Percentiles rank a stretch among this genome's conserved stretches.
These are phyloP conservation scores for Colletotrichum sp. DNA, from an alignment of 2,329 filamentous ascomycete species.

Conservation along the genomic window DNA sequence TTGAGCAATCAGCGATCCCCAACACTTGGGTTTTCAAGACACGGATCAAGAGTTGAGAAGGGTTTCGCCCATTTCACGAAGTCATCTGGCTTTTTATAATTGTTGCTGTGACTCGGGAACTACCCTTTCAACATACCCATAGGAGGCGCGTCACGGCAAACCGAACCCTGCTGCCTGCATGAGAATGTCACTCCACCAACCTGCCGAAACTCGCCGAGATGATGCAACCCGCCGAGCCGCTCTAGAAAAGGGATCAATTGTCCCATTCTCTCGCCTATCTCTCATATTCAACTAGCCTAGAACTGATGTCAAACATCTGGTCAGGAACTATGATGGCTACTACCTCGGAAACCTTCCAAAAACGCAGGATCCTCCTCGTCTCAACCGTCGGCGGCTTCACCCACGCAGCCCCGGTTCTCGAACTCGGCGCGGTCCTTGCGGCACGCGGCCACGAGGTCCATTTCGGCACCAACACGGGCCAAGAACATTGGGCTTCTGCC, in stretches of 20 bases:
- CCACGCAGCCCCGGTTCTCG: conserved; percentile 40
- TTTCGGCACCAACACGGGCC: conserved; percentile 42
- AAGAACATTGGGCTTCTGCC: conserved; percentile 36
- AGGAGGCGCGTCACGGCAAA: neutral
- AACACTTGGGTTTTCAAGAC: neutral
- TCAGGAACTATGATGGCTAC: neutral
- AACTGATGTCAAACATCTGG: neutral
- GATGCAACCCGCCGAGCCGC: neutral
- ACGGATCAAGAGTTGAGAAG: neutral
- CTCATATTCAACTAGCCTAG: neutral
- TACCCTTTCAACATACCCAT: neutral
- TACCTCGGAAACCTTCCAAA: neutral
- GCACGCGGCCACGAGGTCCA: conserved; percentile 31
- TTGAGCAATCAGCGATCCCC: neutral
- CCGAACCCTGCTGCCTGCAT: neutral
- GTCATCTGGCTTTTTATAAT: neutral
- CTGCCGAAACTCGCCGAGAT: neutral
- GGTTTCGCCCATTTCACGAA: neutral
- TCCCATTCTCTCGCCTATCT: neutral
- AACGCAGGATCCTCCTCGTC: conserved; percentile 33
- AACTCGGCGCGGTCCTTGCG: conserved; percentile 37
- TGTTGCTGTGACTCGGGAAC: neutral
- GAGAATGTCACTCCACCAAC: neutral
- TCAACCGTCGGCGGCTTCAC: conserved; percentile 41
- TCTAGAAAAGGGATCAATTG: neutral